Evolutionary conservation across 352 stramenopile species (phyloP), one percentile per base, ranked within the genome.

Genomic region (Phytopythium vexans): DNA sequence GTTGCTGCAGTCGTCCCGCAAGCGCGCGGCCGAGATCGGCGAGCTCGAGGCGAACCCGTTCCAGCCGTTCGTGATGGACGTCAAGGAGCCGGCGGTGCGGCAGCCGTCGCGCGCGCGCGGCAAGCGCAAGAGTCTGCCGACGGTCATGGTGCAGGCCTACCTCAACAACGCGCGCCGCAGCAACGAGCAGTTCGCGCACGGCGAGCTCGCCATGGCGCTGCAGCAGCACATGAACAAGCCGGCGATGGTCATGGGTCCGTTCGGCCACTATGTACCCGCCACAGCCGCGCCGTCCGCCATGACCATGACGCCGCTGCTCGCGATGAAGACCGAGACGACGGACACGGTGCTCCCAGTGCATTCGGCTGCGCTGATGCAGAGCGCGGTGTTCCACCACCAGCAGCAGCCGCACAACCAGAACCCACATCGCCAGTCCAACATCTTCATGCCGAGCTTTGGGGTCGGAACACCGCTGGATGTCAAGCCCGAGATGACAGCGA

Each of bases 51-150:
- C 15, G 10, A 53, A 53, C 36, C 47, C 47, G 47, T 53, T 53
- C 35, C 47, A 53, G 47, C 47, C 42, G 47, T 38, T n/a, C n/a
- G n/a, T n/a, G n/a, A n/a, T n/a, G 3, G 59, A 70, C 35, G 49
- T 60, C 4, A 71, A 70, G 34, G 63, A 72, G 4, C 41, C 66
- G 31, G 31, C 53, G 6, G 44, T 72, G 9, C 54, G 53, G 7
- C 52, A 64, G 48, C 37, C 60, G 4, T 72, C 66, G 27, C 9
- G 56, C 12, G 39, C 39, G 11, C 58, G 58, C 31, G 66, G 62
- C 12, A 83, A 83, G 31, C 69, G 66, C 10, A 75, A 79, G 31
- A 82, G 69, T 51, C 52, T 77, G 9, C 72, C 69, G 40, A 65
- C 75, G 41, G 66, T 77, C 36, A 32, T 80, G 27, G 58, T 56